phyloP scores from a whole-genome alignment of 768 basidiomycete species.

The Galerina sulciceps region DNA sequence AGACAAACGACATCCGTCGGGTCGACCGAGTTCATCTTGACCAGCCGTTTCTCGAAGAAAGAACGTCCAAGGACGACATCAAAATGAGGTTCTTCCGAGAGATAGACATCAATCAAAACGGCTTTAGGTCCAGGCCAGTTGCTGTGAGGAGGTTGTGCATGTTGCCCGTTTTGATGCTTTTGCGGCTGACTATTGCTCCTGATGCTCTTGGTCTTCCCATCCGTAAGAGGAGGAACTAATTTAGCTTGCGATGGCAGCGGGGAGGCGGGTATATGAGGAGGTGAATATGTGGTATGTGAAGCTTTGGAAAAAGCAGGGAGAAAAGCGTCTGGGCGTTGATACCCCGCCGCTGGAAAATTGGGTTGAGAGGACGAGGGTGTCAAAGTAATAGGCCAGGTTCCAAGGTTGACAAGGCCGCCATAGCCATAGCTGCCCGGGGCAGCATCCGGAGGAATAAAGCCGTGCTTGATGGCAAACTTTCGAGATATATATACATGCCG shows the following conservation, averaged over 20 bases:
- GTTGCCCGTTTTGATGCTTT: constrained; percentile 10
- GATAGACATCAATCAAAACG: constrained; percentile 68
- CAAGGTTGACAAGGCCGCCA: constrained; percentile 83
- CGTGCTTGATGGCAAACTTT: constrained; percentile 86
- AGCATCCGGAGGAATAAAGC: constrained; percentile 87
- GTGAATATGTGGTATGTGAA: constrained; percentile 12
- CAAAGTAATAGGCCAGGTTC: constrained; percentile 85
- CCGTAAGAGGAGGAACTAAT: constrained; percentile 7
- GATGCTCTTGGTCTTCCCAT: constrained; percentile 10
- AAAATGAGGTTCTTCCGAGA: constrained; percentile 95
- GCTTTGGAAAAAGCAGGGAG: constrained; percentile 3
- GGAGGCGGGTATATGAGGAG: constrained; percentile 21
- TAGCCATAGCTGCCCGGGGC: constrained; percentile 95
- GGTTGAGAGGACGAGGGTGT: constrained; percentile 43
- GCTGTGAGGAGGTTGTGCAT: background rate
- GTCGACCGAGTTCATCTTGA: constrained; percentile 82
- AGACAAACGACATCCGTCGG: constrained; percentile 89
- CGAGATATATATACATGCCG: constrained; percentile 95
- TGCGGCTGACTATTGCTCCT: constrained; percentile 1
- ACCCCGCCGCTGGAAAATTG: constrained; percentile 23
- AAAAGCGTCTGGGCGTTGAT: constrained; percentile 24
- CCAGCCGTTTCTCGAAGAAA: constrained; percentile 82
- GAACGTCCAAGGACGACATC: constrained; percentile 91
- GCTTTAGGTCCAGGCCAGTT: constrained; percentile 36
- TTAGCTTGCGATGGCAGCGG: constrained; percentile 13